A percentile compares a stretch with the other conserved stretches of the same genome.
phyloP scores from a whole-genome alignment of 306 rosid species.

The Coriaria nepalensis region DNA sequence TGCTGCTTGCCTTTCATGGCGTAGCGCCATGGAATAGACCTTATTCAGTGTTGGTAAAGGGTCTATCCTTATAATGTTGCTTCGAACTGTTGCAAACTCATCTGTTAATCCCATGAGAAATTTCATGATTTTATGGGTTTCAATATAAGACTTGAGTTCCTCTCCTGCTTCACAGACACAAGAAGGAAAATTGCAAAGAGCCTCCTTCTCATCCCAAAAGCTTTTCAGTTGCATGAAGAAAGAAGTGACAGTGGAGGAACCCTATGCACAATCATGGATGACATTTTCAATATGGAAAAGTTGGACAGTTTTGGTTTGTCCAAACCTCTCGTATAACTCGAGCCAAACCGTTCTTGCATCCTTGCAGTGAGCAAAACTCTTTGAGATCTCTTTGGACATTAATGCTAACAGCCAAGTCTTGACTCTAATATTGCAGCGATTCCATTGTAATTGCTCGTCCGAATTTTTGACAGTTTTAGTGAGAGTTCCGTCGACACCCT shows the following conservation, averaged over 20 bases:
- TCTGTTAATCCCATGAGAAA: slow-evolving; percentile 3
- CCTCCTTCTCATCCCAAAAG: background rate
- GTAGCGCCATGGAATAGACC: no score
- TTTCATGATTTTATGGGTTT: background rate
- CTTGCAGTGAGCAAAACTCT: background rate
- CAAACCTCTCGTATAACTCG: background rate
- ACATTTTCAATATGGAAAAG: slow-evolving; percentile 1
- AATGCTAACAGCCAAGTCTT: background rate
- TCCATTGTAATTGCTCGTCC: background rate
- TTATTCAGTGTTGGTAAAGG: background rate
- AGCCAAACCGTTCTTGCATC: background rate
- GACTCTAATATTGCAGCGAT: background rate
- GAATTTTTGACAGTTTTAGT: background rate
- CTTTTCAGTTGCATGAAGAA: background rate
- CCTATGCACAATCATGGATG: background rate
- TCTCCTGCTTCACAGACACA: background rate
- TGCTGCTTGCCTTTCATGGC: no score
- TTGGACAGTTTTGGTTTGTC: background rate
- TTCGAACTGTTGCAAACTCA: background rate
- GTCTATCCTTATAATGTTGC: background rate
- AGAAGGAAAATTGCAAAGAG: background rate
- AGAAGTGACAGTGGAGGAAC: background rate
- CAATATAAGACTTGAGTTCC: background rate
- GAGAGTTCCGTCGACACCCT: background rate
- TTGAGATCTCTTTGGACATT: background rate